Evolutionary conservation across 1,284 basidiomycete genomes (phyloP), one percentile per base, ranked within the genome.

Genomic region (Vanrija sp.): DNA sequence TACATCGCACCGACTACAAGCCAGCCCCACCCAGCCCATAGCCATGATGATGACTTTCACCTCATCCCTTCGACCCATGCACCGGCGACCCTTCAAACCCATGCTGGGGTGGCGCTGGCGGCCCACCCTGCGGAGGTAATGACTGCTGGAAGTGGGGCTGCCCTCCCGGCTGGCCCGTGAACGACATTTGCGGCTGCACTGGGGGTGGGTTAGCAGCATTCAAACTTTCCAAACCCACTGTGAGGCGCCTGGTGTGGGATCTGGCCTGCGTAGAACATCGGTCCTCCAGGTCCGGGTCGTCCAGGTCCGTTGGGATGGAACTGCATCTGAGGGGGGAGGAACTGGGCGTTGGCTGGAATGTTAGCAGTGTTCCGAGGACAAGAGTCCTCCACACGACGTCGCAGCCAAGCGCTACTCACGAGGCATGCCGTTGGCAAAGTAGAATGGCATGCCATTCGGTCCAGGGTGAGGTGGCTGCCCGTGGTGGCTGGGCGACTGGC

Each of bases 201-300:
- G 43, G 19, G 21, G 21, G 21, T 14, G 28, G n/a, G 46, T 45
- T n/a, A 12, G 16, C 38, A 28, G 10, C 3, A 16, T 26, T 16
- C 12, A 6, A 9, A 1, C 3, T 23, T 9, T 10, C n/a, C 16
- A n/a, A 15, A 68, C 71, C 54, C 53, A 74, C 72, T 60, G 44
- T 71, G 72, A 46, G 71, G 72, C 1, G 71, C 72, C 52, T 72
- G 71, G 46, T 71, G 72, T 28, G 61, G 51, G 51, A 65, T 62
- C 44, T 58, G 58, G 26, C 43, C 52, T 25, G 54, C 60, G 51
- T 62, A 69, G 52, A 56, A 67, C 62, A 66, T 65, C 16, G 58
- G 58, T 14, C 54, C 52, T 19, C 50, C 51, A 14, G 53, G 54
- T 0, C 61, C 59, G 12, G 56, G 57, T 48, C 54, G 57, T 15